phyloP scores from a whole-genome alignment of 2,329 filamentous ascomycete species.

The Colletotrichum sp. region DNA sequence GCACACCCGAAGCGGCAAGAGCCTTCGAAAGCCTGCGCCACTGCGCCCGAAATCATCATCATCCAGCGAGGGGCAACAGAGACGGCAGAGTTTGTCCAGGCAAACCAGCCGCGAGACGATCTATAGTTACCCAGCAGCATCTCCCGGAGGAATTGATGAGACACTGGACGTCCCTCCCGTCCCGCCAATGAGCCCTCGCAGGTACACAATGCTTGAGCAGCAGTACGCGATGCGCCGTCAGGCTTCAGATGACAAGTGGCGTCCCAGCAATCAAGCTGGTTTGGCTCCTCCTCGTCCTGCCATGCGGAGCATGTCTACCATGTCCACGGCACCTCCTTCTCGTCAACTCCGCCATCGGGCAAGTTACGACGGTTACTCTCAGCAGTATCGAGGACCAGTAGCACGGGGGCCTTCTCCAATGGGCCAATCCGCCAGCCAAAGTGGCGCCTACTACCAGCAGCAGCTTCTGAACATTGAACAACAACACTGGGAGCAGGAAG shows the following conservation, averaged over 20 bases:
- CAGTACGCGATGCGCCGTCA: slow-evolving; percentile 14
- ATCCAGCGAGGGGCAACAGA: slow-evolving; percentile 20
- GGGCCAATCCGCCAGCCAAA: slow-evolving; percentile 7
- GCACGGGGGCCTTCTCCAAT: slow-evolving; percentile 2
- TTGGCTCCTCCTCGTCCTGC: background rate
- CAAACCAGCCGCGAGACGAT: slow-evolving; percentile 25
- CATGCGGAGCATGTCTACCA: background rate
- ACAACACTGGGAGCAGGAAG: slow-evolving; percentile 31
- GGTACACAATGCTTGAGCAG: background rate
- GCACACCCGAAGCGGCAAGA: slow-evolving; percentile 39
- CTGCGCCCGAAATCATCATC: slow-evolving; percentile 41
- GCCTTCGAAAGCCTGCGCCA: slow-evolving; percentile 34
- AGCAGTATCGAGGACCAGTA: slow-evolving; percentile 23
- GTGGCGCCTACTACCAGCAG: slow-evolving; percentile 18
- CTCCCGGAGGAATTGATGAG: slow-evolving; percentile 13
- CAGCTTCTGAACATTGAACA: slow-evolving; percentile 13
- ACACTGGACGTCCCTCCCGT: slow-evolving; percentile 23
- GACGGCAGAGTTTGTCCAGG: slow-evolving; percentile 19
- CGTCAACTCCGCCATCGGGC: slow-evolving; percentile 34
- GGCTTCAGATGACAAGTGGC: background rate
- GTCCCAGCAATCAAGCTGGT: background rate
- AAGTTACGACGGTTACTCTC: slow-evolving; percentile 32
- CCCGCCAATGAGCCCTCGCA: slow-evolving; percentile 27
- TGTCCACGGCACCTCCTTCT: background rate
- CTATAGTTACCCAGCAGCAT: slow-evolving; percentile 23